Conservation (phyloP, 2,329 filamentous ascomycete species). For the Westerdykella sp. region DNA sequence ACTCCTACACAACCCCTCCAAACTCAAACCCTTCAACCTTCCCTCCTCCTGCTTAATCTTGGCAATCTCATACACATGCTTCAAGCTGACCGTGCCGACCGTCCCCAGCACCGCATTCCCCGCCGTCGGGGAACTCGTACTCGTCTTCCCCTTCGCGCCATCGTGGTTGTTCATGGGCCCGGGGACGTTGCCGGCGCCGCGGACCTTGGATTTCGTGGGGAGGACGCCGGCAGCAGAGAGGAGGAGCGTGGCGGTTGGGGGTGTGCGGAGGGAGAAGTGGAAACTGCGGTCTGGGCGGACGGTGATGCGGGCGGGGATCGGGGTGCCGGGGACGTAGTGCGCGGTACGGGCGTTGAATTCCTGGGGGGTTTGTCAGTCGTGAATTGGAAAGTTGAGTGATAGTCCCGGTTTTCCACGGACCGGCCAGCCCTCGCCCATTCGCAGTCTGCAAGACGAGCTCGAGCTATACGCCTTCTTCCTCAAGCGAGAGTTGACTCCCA, state of each 20-base stretch:
- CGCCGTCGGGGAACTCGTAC: slow-evolving; percentile 25
- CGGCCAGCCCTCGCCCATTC: too few species aligned
- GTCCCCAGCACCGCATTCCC: slow-evolving; percentile 65
- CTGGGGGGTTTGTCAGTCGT: slow-evolving; percentile 41
- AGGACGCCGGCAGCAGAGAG: slow-evolving; percentile 75
- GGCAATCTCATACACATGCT: slow-evolving; percentile 96
- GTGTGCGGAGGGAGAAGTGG: slow-evolving; percentile 86
- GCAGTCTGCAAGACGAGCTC: too few species aligned
- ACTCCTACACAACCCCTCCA: slow-evolving; percentile 74
- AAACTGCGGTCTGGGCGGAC: slow-evolving; percentile 92
- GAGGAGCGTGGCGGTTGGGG: slow-evolving; percentile 86
- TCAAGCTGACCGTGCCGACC: slow-evolving; percentile 81
- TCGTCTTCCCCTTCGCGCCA: slow-evolving; percentile 33
- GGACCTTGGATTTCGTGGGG: slow-evolving; percentile 66
- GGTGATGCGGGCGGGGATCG: slow-evolving; percentile 82
- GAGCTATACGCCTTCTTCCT: too few species aligned
- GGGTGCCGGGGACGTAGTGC: slow-evolving; percentile 74
- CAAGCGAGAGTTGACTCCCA: neutral
- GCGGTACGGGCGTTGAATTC: slow-evolving; percentile 95
- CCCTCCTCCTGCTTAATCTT: slow-evolving; percentile 70
- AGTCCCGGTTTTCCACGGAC: too few species aligned
- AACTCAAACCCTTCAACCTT: slow-evolving; percentile 60
- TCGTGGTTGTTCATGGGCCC: slow-evolving; percentile 41
- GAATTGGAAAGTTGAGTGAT: too few species aligned
- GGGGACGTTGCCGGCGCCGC: slow-evolving; percentile 57